These are phyloP conservation scores for Vachellia pachyceras DNA, from an alignment of 306 rosid species.

Conservation along the genomic window DNA sequence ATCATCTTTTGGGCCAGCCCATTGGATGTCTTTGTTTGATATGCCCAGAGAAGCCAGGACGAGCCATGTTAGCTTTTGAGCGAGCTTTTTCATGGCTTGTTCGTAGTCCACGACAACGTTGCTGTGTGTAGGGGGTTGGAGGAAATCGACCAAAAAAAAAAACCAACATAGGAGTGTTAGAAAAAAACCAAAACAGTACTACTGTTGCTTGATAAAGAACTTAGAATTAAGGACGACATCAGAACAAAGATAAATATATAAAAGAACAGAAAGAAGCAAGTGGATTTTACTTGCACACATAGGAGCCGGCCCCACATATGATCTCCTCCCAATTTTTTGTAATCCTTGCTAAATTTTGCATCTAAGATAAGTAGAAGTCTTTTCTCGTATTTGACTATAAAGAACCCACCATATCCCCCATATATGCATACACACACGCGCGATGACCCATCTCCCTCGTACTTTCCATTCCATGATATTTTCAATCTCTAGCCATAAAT, in stretches of 20 bases:
- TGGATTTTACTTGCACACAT: slow-evolving; percentile 24
- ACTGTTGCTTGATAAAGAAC: slow-evolving; percentile 13
- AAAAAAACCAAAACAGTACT: slow-evolving; percentile 15
- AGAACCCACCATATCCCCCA: slow-evolving; percentile 26
- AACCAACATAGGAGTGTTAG: too few relatives aligned
- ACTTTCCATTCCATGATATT: slow-evolving; percentile 7
- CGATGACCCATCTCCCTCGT: background rate
- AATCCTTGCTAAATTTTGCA: too few relatives aligned
- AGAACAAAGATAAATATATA: slow-evolving; percentile 27
- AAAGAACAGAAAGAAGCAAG: slow-evolving; percentile 27
- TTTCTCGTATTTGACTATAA: background rate
- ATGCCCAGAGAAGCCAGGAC: slow-evolving; percentile 64
- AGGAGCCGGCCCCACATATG: slow-evolving; percentile 33
- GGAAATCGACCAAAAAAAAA: background rate
- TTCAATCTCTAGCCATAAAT: background rate
- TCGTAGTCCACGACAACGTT: slow-evolving; percentile 56
- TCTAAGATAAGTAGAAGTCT: too few relatives aligned
- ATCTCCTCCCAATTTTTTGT: slow-evolving; percentile 13
- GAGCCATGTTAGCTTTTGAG: slow-evolving; percentile 65
- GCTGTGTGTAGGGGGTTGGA: slow-evolving; percentile 40
- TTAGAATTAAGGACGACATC: background rate
- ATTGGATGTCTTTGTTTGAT: slow-evolving; percentile 56
- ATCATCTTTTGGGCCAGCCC: slow-evolving; percentile 63
- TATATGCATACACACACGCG: too few relatives aligned
- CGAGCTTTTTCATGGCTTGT: slow-evolving; percentile 59